Conservation (phyloP, 345 rosid genomes). For the Cardamine chenopodiifolia region DNA sequence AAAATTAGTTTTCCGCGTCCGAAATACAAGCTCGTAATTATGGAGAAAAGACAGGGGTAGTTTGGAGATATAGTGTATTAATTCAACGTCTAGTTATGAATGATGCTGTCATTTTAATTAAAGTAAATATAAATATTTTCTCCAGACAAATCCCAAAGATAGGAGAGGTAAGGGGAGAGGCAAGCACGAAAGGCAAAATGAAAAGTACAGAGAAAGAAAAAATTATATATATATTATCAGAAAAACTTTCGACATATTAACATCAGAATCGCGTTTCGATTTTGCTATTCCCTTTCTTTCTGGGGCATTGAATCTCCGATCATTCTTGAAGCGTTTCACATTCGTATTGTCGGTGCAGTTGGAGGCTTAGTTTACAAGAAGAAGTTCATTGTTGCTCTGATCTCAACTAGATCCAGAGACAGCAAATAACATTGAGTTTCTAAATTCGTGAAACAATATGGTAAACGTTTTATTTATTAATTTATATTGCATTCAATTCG, state of each 20-base stretch:
- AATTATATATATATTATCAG: background rate
- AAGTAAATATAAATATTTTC: conserved; percentile 31
- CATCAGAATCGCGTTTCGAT: conserved; percentile 27
- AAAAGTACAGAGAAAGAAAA: background rate
- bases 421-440: conserved; percentile 25
- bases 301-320: conserved; percentile 29
- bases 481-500: background rate
- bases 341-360: conserved; percentile 22
- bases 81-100: conserved; percentile 36
- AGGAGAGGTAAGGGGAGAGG: conserved; percentile 42
- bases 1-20: conserved; percentile 41
- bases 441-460: conserved; percentile 35
- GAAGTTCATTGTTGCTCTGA: conserved; percentile 39
- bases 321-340: conserved; percentile 2
- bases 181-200: conserved; percentile 42
- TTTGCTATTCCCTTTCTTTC: background rate
- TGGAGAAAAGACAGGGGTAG: conserved; percentile 15
- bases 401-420: conserved; percentile 26
- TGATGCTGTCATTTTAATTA: conserved; percentile 40
- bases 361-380: conserved; percentile 13
- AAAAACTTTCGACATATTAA: background rate
- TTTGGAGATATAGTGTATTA: conserved; percentile 20
- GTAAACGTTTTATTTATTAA: conserved; percentile 20
- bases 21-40: conserved; percentile 34
- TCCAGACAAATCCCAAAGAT: conserved; percentile 40